Conservation (phyloP, 2,329 filamentous ascomycete species). For the Diaporthe batatas region DNA sequence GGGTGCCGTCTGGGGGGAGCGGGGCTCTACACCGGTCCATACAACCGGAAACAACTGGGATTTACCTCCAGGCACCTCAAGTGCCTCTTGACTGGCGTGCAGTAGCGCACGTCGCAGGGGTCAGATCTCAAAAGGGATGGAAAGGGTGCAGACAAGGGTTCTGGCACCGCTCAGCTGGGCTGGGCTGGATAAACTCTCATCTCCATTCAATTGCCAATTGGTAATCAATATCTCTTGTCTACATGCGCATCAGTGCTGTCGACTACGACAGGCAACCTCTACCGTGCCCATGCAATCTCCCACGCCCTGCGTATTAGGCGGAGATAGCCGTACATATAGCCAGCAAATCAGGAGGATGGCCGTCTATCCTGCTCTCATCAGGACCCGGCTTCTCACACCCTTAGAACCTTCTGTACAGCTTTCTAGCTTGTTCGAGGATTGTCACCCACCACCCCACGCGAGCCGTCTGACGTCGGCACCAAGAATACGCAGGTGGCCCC, state of each 20-base stretch:
- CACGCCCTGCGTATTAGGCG: neutral
- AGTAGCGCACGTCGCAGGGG: conserved; percentile 24
- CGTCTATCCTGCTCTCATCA: conserved; percentile 4
- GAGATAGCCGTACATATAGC: conserved; percentile 16
- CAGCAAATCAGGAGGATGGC: neutral
- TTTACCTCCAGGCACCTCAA: conserved; percentile 12
- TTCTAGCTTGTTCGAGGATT: conserved; percentile 9
- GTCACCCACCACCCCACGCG: conserved; percentile 6
- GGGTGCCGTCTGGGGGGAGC: conserved; percentile 7
- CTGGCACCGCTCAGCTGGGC: neutral
- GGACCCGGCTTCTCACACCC: neutral
- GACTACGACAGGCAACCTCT: neutral
- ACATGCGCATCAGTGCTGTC: conserved; percentile 24
- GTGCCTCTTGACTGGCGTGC: conserved; percentile 6
- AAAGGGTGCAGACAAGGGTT: conserved; percentile 2
- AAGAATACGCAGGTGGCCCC: conserved; percentile 3
- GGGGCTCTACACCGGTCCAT: conserved; percentile 13
- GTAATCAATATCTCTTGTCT: conserved; percentile 26
- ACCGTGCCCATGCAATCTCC: conserved; percentile 23
- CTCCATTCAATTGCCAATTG: neutral
- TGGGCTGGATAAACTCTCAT: conserved; percentile 7
- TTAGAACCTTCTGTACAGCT: neutral
- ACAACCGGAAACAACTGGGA: conserved; percentile 31
- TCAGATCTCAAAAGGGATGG: conserved; percentile 19
- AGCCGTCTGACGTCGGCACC: conserved; percentile 27